Evolutionary conservation across 176 grass and related monocot genomes (phyloP).

Genomic region (Aechmea fasciata): DNA sequence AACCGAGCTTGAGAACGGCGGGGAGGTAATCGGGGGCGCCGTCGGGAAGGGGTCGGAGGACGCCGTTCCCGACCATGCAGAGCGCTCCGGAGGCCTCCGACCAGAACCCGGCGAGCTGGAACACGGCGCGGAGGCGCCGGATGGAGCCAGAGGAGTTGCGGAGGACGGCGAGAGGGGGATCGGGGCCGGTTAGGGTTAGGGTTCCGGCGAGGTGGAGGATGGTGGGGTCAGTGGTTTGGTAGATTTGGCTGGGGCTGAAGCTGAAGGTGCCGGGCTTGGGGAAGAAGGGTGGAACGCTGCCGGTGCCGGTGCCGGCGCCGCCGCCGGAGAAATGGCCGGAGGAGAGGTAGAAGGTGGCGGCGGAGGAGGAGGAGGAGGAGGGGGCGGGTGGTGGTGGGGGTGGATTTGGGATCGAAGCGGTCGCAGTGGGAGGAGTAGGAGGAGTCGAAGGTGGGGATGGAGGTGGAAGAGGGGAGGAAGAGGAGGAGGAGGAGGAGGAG

Average conservation of each 20-base stretch:
- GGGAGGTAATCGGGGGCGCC: constrained; percentile 24
- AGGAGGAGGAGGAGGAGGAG: neutral
- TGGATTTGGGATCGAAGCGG: constrained; percentile 20
- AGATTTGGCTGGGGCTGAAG: constrained; percentile 38
- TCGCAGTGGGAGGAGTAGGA: neutral
- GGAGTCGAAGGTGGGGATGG: neutral
- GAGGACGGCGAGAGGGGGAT: constrained; percentile 12
- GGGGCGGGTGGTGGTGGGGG: constrained; percentile 1
- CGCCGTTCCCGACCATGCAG: constrained; percentile 70
- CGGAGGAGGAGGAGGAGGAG: neutral
- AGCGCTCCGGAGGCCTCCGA: constrained; percentile 39
- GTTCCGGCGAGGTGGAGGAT: neutral
- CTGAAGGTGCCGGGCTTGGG: neutral
- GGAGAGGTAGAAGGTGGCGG: constrained; percentile 28
- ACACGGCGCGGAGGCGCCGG: constrained; percentile 22
- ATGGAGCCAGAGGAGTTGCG: constrained; percentile 23
- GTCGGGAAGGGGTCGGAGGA: constrained; percentile 15
- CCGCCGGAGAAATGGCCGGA: constrained; percentile 55
- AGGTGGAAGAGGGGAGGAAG: neutral
- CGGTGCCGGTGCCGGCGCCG: too few relatives aligned
- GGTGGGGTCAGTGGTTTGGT: constrained; percentile 41
- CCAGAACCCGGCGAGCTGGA: constrained; percentile 69
- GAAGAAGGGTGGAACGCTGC: constrained; percentile 12
- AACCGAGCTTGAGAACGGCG: constrained; percentile 44
- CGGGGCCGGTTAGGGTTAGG: constrained; percentile 15